A percentile compares a stretch with the other conserved stretches of the same genome.
Evolutionary conservation across 768 basidiomycete genomes (phyloP).

Genomic region (Exidia glandulosa): DNA sequence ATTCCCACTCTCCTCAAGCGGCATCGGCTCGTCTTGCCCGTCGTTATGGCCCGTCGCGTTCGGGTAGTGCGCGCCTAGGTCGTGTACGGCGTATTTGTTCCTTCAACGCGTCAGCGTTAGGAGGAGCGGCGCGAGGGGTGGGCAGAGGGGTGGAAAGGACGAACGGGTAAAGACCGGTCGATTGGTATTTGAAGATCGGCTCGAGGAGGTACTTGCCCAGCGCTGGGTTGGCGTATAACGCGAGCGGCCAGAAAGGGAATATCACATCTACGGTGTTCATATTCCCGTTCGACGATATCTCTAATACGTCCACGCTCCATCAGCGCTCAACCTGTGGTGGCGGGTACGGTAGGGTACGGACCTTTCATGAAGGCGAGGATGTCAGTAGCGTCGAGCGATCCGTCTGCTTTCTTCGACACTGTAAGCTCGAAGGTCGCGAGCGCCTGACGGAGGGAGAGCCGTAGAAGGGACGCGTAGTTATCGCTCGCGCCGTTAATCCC

Average conservation of each 20-base stretch:
- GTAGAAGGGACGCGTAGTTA: conserved; percentile 20
- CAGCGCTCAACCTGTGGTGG: neutral
- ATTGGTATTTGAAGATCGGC: conserved; percentile 55
- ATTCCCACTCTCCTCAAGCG: conserved; percentile 36
- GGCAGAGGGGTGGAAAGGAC: conserved; percentile 4
- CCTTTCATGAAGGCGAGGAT: conserved; percentile 25
- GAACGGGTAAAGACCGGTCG: conserved; percentile 47
- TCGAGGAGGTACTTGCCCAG: conserved; percentile 45
- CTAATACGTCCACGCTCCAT: too few relatives aligned
- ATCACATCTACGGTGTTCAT: conserved; percentile 12
- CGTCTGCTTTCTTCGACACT: conserved; percentile 16
- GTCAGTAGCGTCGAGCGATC: conserved; percentile 20
- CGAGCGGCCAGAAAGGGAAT: conserved; percentile 11
- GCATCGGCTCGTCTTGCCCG: conserved; percentile 7
- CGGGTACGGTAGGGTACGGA: conserved; percentile 2
- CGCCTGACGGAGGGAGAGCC: conserved; percentile 23
- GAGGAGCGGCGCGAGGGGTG: neutral
- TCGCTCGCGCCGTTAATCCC: conserved; percentile 19
- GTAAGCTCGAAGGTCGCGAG: conserved; percentile 25
- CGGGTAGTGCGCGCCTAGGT: conserved; percentile 6
- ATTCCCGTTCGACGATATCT: neutral
- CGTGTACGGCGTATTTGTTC: neutral
- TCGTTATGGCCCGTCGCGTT: conserved; percentile 13
- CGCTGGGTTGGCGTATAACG: conserved; percentile 11
- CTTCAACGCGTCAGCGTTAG: neutral